These are phyloP conservation scores for Entrophospora sp. DNA, from an alignment of 192 early-diverging fungal species.

Conservation along the genomic window DNA sequence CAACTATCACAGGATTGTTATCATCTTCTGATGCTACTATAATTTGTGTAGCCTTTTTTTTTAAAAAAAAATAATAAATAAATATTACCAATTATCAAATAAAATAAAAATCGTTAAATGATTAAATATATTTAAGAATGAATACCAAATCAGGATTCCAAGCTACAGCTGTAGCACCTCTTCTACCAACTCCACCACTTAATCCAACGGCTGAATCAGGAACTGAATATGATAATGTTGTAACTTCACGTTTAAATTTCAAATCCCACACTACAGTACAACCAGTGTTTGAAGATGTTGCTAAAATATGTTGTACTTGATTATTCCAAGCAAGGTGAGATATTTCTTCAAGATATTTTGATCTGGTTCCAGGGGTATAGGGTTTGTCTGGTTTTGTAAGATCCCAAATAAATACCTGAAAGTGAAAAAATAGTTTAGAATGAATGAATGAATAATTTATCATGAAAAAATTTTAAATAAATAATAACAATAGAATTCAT, in stretches of 20 bases:
- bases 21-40: conserved; percentile 94
- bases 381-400: conserved; percentile 77
- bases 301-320: conserved; percentile 85
- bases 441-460: not conserved
- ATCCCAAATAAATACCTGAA: conserved; percentile 90
- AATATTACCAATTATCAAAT: no score
- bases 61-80: no score
- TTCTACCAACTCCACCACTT: conserved; percentile 45
- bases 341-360: conserved; percentile 77
- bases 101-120: no score
- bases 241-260: conserved; percentile 73
- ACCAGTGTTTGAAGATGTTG: conserved; percentile 82
- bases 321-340: conserved; percentile 92
- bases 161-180: conserved; percentile 67
- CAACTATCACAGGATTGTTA: conserved; percentile 71
- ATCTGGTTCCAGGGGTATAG: conserved; percentile 78
- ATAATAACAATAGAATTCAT: no score
- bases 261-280: conserved; percentile 97
- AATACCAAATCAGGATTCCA: conserved; percentile 85
- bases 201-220: conserved; percentile 32
- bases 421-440: not conserved
- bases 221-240: conserved; percentile 53
- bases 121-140: no score
- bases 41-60: conserved; percentile 87
- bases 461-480: not conserved